phyloP scores from a whole-genome alignment of 495 filamentous ascomycete species.

The Neohortaea acidophila region DNA sequence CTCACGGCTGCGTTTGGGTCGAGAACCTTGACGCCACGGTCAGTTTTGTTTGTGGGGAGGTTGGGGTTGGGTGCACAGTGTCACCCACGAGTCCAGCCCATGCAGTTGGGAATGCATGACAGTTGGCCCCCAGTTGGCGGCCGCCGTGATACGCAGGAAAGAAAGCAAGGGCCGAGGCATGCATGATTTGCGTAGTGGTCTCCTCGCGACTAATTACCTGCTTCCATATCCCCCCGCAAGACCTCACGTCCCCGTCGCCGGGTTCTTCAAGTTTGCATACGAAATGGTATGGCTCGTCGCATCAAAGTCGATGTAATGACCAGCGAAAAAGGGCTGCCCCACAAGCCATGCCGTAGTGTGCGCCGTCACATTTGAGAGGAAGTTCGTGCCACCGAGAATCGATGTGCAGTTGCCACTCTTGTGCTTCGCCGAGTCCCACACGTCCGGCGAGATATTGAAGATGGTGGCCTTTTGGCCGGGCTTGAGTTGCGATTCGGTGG shows the following conservation, averaged over 20 bases:
- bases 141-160: no score
- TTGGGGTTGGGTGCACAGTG: no score
- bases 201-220: no score
- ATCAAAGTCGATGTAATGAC: neutral
- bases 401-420: neutral
- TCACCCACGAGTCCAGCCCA: no score
- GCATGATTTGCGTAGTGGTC: no score
- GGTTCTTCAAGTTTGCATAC: neutral
- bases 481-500: neutral
- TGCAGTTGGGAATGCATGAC: no score
- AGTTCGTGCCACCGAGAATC: neutral
- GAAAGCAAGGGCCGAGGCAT: no score
- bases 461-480: neutral
- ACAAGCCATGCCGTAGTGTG: neutral
- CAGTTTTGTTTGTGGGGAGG: no score
- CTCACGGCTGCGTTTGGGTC: no score
- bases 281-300: neutral
- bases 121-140: no score
- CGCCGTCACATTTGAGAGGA: neutral
- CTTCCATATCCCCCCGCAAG: no score
- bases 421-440: neutral
- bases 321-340: neutral
- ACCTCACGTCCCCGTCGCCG: neutral
- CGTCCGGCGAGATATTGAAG: constrained; percentile 1
- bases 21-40: no score